Percentiles rank a stretch among this genome's conserved stretches.
phyloP scores from a whole-genome alignment of 345 rosid species.

The Eucalyptus cloeziana region DNA sequence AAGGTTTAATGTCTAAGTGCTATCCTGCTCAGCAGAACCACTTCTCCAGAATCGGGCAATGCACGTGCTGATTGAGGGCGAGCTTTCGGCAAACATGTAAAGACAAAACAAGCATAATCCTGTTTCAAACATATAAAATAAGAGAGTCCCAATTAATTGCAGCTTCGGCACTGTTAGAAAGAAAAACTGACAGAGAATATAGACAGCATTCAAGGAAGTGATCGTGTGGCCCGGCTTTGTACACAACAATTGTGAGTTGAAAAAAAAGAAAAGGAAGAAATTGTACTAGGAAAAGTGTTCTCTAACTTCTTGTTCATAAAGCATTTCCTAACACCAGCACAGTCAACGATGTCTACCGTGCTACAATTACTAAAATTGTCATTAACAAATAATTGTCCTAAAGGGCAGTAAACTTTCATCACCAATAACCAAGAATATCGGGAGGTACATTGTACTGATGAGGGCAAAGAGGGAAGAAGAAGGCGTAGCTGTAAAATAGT shows the following conservation, averaged over 20 bases:
- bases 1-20: background rate
- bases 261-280: background rate
- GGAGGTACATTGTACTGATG: background rate
- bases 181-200: background rate
- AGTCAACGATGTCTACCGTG: background rate
- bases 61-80: constrained; percentile 22
- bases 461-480: background rate
- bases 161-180: background rate
- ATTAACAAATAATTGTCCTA: background rate
- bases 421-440: background rate
- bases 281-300: background rate
- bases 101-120: constrained; percentile 81
- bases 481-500: background rate
- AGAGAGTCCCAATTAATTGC: background rate
- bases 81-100: constrained; percentile 50
- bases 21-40: constrained; percentile 22
- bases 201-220: background rate
- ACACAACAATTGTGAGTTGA: background rate
- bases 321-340: background rate
- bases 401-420: background rate
- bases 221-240: background rate
- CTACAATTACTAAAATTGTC: background rate
- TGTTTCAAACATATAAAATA: constrained; percentile 7
- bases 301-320: background rate
- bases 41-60: constrained; percentile 25